These are phyloP conservation scores for Lanmaoa pseudosensibilis DNA, from an alignment of 768 basidiomycete species.

Conservation along the genomic window DNA sequence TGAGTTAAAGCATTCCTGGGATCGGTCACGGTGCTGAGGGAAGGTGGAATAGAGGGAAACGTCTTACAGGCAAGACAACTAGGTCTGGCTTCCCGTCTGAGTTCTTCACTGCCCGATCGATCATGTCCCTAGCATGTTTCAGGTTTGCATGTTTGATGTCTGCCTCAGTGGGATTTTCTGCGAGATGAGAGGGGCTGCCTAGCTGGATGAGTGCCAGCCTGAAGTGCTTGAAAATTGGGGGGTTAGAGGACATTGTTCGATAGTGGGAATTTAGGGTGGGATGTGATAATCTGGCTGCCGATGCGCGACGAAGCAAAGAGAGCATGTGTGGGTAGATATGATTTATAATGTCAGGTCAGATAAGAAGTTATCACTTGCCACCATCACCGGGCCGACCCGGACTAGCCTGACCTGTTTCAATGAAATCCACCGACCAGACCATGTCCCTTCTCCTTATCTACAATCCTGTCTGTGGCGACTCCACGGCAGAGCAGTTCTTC, in stretches of 20 bases:
- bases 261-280: background rate
- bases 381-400: background rate
- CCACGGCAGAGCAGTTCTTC: conserved; percentile 56
- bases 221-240: conserved; percentile 63
- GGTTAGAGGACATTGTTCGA: conserved; percentile 31
- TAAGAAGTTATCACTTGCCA: background rate
- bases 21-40: background rate
- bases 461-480: conserved; percentile 74
- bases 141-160: conserved; percentile 71
- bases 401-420: background rate
- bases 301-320: conserved; percentile 13
- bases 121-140: conserved; percentile 76
- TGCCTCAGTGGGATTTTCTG: conserved; percentile 30
- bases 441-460: conserved; percentile 65
- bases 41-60: background rate
- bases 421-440: too few relatives aligned
- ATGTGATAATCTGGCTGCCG: background rate
- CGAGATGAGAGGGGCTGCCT: conserved; percentile 57
- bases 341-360: too few relatives aligned
- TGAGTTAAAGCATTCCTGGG: conserved; percentile 85
- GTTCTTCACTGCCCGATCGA: conserved; percentile 62
- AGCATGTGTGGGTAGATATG: conserved; percentile 15
- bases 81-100: conserved; percentile 60
- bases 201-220: conserved; percentile 89
- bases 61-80: conserved; percentile 78